These are phyloP conservation scores for maize (Zea mays) DNA, from an alignment of 176 grass and related monocot species.

Conservation along the genomic window DNA sequence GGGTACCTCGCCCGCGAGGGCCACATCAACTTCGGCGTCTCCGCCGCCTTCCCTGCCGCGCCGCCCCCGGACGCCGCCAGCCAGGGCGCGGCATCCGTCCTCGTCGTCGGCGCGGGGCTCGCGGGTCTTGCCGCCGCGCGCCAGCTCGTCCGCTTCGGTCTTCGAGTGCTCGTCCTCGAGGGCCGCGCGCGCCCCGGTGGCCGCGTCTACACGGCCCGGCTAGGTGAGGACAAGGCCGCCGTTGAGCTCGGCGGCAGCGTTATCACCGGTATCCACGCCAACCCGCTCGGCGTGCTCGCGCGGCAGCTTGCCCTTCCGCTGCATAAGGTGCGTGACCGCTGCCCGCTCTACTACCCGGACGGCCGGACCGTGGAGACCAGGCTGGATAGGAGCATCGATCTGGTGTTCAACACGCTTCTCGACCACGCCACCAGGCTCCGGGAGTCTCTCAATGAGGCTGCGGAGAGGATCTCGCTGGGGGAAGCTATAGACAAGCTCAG, in stretches of 20 bases:
- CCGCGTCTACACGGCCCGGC: conserved; percentile 68
- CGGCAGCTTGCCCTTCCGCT: conserved; percentile 81
- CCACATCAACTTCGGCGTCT: conserved; percentile 94
- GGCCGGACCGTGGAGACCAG: conserved; percentile 50
- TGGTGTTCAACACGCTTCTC: conserved; percentile 82
- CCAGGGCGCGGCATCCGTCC: conserved; percentile 40
- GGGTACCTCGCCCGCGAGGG: conserved; percentile 72
- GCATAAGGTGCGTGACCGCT: conserved; percentile 81
- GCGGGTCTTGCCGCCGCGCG: conserved; percentile 77
- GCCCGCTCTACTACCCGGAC: conserved; percentile 74
- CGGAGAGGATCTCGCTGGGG: conserved; percentile 73
- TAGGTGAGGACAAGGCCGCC: conserved; percentile 42
- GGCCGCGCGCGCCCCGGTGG: conserved; percentile 77
- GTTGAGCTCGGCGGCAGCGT: conserved; percentile 89
- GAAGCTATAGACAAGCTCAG: conserved; percentile 69
- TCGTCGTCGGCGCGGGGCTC: conserved; percentile 77
- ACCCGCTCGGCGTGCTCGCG: conserved; percentile 83
- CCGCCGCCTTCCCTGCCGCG: conserved; percentile 59
- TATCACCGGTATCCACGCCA: conserved; percentile 93
- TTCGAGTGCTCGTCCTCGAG: conserved; percentile 76
- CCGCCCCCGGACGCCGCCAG: conserved; percentile 36
- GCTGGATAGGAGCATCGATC: conserved; percentile 58
- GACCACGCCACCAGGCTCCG: conserved; percentile 68
- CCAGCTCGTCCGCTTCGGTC: conserved; percentile 71
- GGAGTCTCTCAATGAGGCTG: conserved; percentile 52